Conservation (phyloP, 2,329 filamentous ascomycete species). For the Aspergillus neoniger region DNA sequence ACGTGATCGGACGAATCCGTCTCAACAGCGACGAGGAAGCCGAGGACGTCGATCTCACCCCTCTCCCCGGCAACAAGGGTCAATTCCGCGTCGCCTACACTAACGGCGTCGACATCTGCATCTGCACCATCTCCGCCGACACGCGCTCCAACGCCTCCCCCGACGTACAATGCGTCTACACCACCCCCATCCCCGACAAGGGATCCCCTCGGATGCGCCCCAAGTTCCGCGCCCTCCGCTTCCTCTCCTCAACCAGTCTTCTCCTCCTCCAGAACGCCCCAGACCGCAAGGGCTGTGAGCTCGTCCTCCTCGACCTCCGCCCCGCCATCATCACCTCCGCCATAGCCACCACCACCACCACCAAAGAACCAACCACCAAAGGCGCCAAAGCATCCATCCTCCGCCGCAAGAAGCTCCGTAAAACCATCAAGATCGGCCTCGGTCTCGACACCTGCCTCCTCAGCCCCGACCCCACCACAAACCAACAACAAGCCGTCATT, state of each 20-base stretch:
- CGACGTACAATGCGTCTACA: slow-evolving; percentile 40
- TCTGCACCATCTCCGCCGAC: slow-evolving; percentile 60
- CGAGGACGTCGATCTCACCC: slow-evolving; percentile 48
- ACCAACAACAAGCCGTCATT: slow-evolving; percentile 73
- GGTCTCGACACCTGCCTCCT: slow-evolving; percentile 76
- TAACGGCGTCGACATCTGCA: slow-evolving; percentile 72
- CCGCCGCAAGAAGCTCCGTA: slow-evolving; percentile 62
- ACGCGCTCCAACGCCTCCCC: slow-evolving; percentile 47
- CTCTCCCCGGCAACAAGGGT: slow-evolving; percentile 28
- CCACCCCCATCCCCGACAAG: slow-evolving; percentile 43
- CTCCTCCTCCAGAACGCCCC: slow-evolving; percentile 59
- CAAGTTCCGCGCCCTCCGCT: slow-evolving; percentile 59
- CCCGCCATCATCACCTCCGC: slow-evolving; percentile 13
- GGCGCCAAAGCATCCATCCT: slow-evolving; percentile 44
- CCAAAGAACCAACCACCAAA: background rate
- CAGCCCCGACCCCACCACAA: slow-evolving; percentile 56
- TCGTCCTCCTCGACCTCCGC: slow-evolving; percentile 50
- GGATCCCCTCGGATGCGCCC: slow-evolving; percentile 37
- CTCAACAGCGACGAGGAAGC: slow-evolving; percentile 55
- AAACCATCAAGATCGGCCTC: slow-evolving; percentile 70
- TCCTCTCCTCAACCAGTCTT: slow-evolving; percentile 56
- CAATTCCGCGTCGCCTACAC: slow-evolving; percentile 76
- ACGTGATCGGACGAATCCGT: slow-evolving; percentile 57
- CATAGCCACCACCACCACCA: background rate
- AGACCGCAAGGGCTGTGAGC: slow-evolving; percentile 56